phyloP scores from a whole-genome alignment of 169 alveolate species.

The Cryptosporidium parvum region DNA sequence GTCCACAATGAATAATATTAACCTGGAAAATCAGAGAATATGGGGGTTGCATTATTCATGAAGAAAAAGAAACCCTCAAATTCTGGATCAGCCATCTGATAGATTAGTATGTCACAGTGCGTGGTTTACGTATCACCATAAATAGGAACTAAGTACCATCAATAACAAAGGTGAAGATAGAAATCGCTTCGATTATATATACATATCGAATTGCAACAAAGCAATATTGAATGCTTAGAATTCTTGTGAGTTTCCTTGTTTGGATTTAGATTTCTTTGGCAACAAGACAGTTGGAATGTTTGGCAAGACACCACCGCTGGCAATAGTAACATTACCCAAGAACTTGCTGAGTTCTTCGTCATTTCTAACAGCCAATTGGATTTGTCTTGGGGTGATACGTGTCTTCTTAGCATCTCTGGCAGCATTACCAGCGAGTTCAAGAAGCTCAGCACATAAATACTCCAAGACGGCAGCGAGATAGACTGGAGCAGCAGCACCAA shows the following conservation, averaged over 20 bases:
- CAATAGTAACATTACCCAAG: conserved; percentile 96
- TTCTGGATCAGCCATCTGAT: background rate
- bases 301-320: conserved; percentile 99
- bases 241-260: conserved; percentile 80
- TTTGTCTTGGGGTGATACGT: conserved; percentile 98
- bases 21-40: background rate
- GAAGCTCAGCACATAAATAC: conserved; percentile 97
- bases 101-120: background rate
- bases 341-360: conserved; percentile 98
- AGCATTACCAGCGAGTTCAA: conserved; percentile 98
- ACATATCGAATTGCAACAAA: conserved; percentile 19
- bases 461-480: conserved; percentile 98
- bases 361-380: conserved; percentile 97
- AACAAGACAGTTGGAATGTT: conserved; percentile 95
- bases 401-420: conserved; percentile 97
- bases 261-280: conserved; percentile 91
- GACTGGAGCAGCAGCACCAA: conserved; percentile 99
- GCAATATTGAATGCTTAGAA: conserved; percentile 53
- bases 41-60: background rate
- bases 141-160: conserved; percentile 38
- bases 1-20: background rate
- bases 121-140: background rate
- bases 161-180: conserved; percentile 35
- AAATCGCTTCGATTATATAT: conserved; percentile 11
- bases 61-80: background rate